phyloP scores from a whole-genome alignment of 257 asterid species.

The Primulina eburnea region DNA sequence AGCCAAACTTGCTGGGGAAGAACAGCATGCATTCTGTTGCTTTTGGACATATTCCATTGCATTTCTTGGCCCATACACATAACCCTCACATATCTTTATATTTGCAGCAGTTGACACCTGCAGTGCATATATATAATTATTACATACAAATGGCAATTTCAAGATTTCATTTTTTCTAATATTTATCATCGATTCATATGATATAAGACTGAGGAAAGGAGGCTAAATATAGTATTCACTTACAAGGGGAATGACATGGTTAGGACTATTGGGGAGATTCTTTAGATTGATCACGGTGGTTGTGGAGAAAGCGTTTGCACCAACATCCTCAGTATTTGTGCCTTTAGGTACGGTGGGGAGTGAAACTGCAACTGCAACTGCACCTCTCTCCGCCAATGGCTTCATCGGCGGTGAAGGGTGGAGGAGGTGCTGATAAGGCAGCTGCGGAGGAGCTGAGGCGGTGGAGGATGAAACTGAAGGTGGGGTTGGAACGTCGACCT shows the following conservation, averaged over 20 bases:
- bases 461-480: slow-evolving; percentile 85
- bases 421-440: slow-evolving; percentile 35
- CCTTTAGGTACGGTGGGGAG: slow-evolving; percentile 47
- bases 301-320: slow-evolving; percentile 29
- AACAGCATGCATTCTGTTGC: slow-evolving; percentile 32
- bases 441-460: slow-evolving; percentile 47
- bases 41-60: slow-evolving; percentile 17
- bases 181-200: neutral
- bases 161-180: neutral
- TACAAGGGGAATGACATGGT: slow-evolving; percentile 36
- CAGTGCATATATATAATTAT: neutral
- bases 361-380: slow-evolving; percentile 53
- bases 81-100: slow-evolving; percentile 25
- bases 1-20: slow-evolving; percentile 41
- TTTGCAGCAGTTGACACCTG: slow-evolving; percentile 26
- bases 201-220: neutral
- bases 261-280: slow-evolving; percentile 36
- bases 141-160: neutral
- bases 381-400: slow-evolving; percentile 80
- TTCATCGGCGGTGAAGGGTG: slow-evolving; percentile 58
- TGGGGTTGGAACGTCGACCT: slow-evolving; percentile 83
- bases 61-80: slow-evolving; percentile 18
- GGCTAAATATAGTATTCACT: slow-evolving; percentile 13
- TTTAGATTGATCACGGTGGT: slow-evolving; percentile 46
- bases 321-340: slow-evolving; percentile 33